Percentiles rank a stretch among this genome's conserved stretches.
Conservation (phyloP, 2,329 filamentous ascomycete species). For the Claviceps lovelessii region DNA sequence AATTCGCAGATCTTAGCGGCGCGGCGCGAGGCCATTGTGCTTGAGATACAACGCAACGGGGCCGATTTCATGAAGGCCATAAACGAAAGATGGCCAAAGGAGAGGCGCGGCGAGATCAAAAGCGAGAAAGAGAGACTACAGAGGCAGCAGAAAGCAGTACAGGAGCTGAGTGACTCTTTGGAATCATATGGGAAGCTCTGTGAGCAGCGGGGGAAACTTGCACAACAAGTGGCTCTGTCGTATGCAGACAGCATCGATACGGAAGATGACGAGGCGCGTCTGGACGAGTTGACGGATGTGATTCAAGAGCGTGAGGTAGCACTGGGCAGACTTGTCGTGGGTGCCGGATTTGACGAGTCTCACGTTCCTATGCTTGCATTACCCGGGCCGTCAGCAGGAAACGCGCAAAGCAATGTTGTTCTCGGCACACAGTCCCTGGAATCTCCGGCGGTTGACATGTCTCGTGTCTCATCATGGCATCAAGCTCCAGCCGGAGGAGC, state of each 20-base stretch:
- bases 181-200: conserved; percentile 28
- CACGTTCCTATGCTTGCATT: conserved; percentile 20
- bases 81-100: conserved; percentile 29
- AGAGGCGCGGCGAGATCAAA: conserved; percentile 33
- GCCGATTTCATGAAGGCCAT: conserved; percentile 34
- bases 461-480: conserved; percentile 20
- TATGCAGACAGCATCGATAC: conserved; percentile 38
- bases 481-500: conserved; percentile 17
- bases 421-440: conserved; percentile 29
- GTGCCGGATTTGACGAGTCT: conserved; percentile 31
- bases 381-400: conserved; percentile 5
- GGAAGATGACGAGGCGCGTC: conserved; percentile 33
- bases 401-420: conserved; percentile 19
- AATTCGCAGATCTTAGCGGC: conserved; percentile 19
- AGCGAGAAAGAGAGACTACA: conserved; percentile 33
- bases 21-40: conserved; percentile 25
- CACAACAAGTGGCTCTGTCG: conserved; percentile 32
- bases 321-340: conserved; percentile 26
- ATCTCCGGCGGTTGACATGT: conserved; percentile 18
- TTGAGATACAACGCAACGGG: conserved; percentile 31
- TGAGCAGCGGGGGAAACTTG: conserved; percentile 30
- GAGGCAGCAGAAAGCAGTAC: conserved; percentile 30
- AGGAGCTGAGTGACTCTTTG: conserved; percentile 26
- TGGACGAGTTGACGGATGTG: conserved; percentile 33
- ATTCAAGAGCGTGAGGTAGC: conserved; percentile 29